phyloP scores from a whole-genome alignment of 371 early-diverging fungal species.

The Gilbertella persicaria region DNA sequence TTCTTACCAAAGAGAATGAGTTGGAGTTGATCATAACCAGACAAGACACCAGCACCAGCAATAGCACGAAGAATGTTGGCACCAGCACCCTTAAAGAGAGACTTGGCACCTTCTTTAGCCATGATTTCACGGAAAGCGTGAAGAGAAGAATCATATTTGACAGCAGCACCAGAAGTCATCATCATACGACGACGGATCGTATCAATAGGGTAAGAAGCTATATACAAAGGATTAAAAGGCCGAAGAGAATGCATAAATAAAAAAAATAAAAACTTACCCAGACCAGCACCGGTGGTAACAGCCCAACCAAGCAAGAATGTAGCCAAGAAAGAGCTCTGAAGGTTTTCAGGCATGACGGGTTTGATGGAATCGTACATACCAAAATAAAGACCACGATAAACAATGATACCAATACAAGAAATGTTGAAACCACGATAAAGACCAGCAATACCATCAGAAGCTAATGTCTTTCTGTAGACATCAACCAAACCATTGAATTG shows the following conservation, averaged over 20 bases:
- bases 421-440: constrained; percentile 80
- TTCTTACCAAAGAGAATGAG: constrained; percentile 59
- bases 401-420: constrained; percentile 73
- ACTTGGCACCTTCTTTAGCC: constrained; percentile 66
- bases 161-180: constrained; percentile 80
- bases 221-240: neutral
- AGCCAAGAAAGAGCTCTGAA: constrained; percentile 59
- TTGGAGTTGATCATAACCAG: constrained; percentile 74
- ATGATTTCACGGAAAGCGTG: constrained; percentile 73
- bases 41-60: constrained; percentile 79
- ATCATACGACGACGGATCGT: constrained; percentile 92
- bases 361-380: constrained; percentile 80
- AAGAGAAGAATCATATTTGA: constrained; percentile 72
- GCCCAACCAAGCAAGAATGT: constrained; percentile 71
- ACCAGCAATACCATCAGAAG: constrained; percentile 72
- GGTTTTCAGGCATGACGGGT: constrained; percentile 56
- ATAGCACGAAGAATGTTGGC: constrained; percentile 81
- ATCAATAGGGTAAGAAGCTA: constrained; percentile 86
- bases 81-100: constrained; percentile 86
- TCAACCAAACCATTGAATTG: constrained; percentile 78
- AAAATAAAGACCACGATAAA: constrained; percentile 81
- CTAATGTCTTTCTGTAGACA: constrained; percentile 69
- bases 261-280: constrained; percentile 32
- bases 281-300: constrained; percentile 70
- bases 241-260: neutral